Evolutionary conservation across 176 grass and related monocot species (phyloP).

Genomic region (Neostapfia colusana): DNA sequence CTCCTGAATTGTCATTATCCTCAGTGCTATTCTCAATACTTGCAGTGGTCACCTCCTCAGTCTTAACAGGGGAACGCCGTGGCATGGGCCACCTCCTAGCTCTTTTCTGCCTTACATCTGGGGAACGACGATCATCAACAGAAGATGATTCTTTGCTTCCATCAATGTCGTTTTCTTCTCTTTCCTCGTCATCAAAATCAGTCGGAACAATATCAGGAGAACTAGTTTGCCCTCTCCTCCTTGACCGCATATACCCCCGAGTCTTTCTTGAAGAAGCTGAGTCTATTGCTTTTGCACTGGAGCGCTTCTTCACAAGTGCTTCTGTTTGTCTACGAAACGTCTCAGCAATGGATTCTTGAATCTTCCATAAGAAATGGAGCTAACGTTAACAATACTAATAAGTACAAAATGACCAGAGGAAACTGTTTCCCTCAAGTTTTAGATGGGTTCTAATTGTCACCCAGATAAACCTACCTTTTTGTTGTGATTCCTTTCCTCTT

Average conservation of each 20-base stretch:
- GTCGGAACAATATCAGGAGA: conserved; percentile 50
- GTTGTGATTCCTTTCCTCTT: conserved; percentile 72
- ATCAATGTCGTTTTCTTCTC: conserved; percentile 63
- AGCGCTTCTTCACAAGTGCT: conserved; percentile 67
- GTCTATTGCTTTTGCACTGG: conserved; percentile 43
- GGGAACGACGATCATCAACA: conserved; percentile 63
- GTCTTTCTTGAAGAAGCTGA: conserved; percentile 46
- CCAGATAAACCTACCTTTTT: conserved; percentile 62
- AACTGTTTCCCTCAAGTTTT: conserved; percentile 13
- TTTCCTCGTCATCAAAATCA: conserved; percentile 67
- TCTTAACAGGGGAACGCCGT: conserved; percentile 59
- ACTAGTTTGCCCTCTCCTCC: conserved; percentile 54
- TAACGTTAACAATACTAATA: conserved; percentile 33
- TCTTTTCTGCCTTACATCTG: conserved; percentile 71
- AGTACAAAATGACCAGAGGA: conserved; percentile 7
- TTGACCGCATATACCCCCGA: conserved; percentile 45
- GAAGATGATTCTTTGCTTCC: conserved; percentile 77
- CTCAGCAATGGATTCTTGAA: conserved; percentile 82
- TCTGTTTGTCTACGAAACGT: conserved; percentile 78
- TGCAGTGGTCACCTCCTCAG: neutral
- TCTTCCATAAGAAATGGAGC: conserved; percentile 55
- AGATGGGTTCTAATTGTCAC: conserved; percentile 18
- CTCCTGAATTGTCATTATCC: conserved; percentile 59
- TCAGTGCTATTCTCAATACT: conserved; percentile 46
- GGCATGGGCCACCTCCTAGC: conserved; percentile 53